These are phyloP conservation scores for Dissoconium aciculare DNA, from an alignment of 2,329 filamentous ascomycete genomes.

Conservation along the genomic window DNA sequence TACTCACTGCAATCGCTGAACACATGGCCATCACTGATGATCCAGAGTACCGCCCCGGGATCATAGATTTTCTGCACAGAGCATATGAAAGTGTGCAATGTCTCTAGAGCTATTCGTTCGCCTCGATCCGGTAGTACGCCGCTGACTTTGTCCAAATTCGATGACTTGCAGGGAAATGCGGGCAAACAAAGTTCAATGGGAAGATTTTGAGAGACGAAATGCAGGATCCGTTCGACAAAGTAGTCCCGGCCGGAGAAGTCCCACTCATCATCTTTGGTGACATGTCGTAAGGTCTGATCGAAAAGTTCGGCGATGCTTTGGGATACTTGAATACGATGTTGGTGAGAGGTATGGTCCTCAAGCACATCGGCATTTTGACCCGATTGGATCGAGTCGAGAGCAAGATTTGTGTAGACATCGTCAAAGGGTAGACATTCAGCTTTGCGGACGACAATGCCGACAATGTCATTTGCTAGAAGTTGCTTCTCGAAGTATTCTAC, in stretches of 20 bases:
- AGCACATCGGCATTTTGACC: too few relatives aligned
- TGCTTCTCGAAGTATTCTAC: too few relatives aligned
- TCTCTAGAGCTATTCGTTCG: conserved; percentile 4
- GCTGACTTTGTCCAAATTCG: conserved; percentile 4
- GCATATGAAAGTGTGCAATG: conserved; percentile 3
- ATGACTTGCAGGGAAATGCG: conserved; percentile 6
- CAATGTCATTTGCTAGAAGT: too few relatives aligned
- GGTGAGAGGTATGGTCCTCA: too few relatives aligned
- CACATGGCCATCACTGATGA: conserved; percentile 5
- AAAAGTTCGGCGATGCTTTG: conserved; percentile 3
- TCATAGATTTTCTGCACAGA: conserved; percentile 2
- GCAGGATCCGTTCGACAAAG: conserved; percentile 2
- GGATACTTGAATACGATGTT: too few relatives aligned
- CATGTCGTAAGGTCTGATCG: conserved; percentile 2
- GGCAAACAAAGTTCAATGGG: conserved; percentile 3
- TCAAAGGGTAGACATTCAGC: too few relatives aligned
- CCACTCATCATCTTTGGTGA: conserved; percentile 3
- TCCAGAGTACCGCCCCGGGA: conserved; percentile 2
- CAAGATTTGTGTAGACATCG: too few relatives aligned
- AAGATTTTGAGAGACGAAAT: conserved; percentile 1
- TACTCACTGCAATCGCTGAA: conserved; percentile 5
- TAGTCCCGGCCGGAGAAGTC: conserved; percentile 1
- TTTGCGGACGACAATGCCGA: too few relatives aligned
- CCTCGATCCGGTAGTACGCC: conserved; percentile 2
- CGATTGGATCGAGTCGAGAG: too few relatives aligned